Evolutionary conservation across 768 basidiomycete genomes (phyloP).

Genomic region (Piloderma croceum): DNA sequence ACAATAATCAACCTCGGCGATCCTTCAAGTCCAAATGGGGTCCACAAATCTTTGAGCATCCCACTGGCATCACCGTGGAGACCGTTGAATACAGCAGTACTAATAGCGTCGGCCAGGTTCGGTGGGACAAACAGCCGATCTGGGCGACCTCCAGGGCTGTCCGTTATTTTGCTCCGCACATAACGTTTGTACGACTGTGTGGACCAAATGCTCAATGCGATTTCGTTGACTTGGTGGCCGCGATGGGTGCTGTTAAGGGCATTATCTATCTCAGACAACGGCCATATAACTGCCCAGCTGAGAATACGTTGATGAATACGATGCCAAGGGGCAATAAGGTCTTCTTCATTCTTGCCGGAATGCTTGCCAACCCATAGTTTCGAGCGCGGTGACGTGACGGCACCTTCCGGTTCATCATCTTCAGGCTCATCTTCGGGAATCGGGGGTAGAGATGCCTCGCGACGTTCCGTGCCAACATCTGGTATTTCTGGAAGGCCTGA

Average conservation of each 20-base stretch:
- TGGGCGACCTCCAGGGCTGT: conserved; percentile 69
- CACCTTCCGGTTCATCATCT: conserved; percentile 41
- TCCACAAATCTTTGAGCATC: conserved; percentile 82
- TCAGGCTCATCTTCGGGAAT: too few species aligned
- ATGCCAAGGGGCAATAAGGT: conserved; percentile 72
- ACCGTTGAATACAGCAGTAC: conserved; percentile 83
- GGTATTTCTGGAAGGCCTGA: too few species aligned
- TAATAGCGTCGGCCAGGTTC: conserved; percentile 88
- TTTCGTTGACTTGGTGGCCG: conserved; percentile 82
- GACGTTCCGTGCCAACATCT: conserved; percentile 44
- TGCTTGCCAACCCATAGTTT: conserved; percentile 70
- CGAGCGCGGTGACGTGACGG: conserved; percentile 53
- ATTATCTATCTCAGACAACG: conserved; percentile 67
- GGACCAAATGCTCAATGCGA: conserved; percentile 84
- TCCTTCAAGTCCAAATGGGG: conserved; percentile 76
- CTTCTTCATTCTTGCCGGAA: conserved; percentile 51
- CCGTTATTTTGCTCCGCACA: conserved; percentile 75
- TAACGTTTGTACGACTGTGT: conserved; percentile 90
- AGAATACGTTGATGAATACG: conserved; percentile 75
- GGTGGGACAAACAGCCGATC: conserved; percentile 85
- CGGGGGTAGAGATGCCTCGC: too few species aligned
- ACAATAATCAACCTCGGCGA: conserved; percentile 79
- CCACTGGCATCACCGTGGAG: conserved; percentile 81
- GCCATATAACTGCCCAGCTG: conserved; percentile 87
- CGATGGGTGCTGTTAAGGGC: conserved; percentile 80